Percentiles rank a stretch among this genome's conserved stretches.
Evolutionary conservation across 768 basidiomycete genomes (phyloP).

Genomic region (Chalciporus piperatus): DNA sequence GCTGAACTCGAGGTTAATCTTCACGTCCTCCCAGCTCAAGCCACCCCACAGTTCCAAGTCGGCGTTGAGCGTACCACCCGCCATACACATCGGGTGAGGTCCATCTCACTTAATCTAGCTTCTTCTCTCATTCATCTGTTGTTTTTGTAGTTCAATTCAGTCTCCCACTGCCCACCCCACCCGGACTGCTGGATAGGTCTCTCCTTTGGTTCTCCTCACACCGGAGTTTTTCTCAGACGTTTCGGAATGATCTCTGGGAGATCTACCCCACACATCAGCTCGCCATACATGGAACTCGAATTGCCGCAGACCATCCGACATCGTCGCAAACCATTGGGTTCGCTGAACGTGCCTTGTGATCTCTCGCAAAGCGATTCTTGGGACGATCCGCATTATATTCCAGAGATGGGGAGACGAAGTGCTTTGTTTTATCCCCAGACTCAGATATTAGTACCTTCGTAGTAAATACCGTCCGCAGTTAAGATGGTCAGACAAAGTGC

Average conservation of each 20-base stretch:
- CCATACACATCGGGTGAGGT: too few species aligned
- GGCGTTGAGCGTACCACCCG: too few species aligned
- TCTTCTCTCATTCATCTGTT: too few species aligned
- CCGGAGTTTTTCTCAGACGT: not conserved
- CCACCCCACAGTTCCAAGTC: too few species aligned
- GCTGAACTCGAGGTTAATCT: not conserved
- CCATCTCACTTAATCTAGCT: too few species aligned
- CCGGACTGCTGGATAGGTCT: constrained; percentile 5
- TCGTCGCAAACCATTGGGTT: not conserved
- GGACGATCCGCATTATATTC: not conserved
- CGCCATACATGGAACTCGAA: not conserved
- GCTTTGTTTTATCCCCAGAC: constrained; percentile 1
- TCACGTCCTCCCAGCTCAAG: too few species aligned
- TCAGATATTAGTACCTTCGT: not conserved
- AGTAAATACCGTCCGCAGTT: too few species aligned
- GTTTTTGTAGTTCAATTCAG: too few species aligned
- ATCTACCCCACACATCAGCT: not conserved
- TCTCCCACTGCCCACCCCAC: not conserved
- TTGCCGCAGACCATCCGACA: not conserved
- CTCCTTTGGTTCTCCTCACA: constrained; percentile 4
- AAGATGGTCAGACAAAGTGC: not conserved
- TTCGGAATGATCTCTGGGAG: constrained; percentile 9
- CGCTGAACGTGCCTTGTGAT: not conserved
- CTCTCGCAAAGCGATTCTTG: not conserved
- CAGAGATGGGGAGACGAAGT: not conserved